Percentiles rank a stretch among this genome's conserved stretches.
phyloP scores from a whole-genome alignment of 495 filamentous ascomycete species.

The Aspergillus saccharolyticus region DNA sequence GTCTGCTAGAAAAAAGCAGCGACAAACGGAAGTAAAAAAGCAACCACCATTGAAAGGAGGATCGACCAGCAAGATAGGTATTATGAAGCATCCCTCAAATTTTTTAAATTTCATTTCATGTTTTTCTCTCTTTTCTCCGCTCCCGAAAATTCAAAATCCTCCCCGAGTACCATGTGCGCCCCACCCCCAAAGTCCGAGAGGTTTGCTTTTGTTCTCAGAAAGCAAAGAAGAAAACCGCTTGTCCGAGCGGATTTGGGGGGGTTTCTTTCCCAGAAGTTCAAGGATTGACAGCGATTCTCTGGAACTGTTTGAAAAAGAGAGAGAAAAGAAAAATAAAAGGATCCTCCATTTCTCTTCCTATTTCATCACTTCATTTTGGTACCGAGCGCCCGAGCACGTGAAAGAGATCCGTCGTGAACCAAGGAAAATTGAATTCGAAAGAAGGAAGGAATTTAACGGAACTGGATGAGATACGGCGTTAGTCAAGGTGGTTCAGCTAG shows the following conservation, averaged over 20 bases:
- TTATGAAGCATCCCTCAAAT: not conserved
- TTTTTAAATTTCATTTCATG: not conserved
- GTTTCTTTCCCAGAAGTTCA: not conserved
- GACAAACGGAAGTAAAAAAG: too few relatives aligned
- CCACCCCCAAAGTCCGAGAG: not conserved
- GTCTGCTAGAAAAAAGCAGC: too few relatives aligned
- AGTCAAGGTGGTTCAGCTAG: constrained; percentile 8
- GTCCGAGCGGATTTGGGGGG: not conserved
- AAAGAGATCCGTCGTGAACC: constrained; percentile 32
- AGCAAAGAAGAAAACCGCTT: not conserved
- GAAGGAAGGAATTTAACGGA: constrained; percentile 43
- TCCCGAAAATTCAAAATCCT: not conserved
- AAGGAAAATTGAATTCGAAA: constrained; percentile 27
- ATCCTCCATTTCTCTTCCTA: not conserved
- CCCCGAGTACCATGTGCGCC: not conserved
- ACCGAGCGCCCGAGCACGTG: constrained; percentile 26
- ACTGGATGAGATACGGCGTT: constrained; percentile 32
- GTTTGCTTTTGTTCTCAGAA: not conserved
- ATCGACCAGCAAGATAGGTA: not conserved
- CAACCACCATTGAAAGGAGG: too few relatives aligned
- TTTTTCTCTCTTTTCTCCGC: not conserved
- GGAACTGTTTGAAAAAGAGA: not conserved
- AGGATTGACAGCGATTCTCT: not conserved
- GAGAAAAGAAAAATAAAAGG: not conserved
- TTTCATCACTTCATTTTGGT: constrained; percentile 7